Base-by-base conservation (phyloP, 495 filamentous ascomycete species). In the Penicillium bialowiezense region DNA sequence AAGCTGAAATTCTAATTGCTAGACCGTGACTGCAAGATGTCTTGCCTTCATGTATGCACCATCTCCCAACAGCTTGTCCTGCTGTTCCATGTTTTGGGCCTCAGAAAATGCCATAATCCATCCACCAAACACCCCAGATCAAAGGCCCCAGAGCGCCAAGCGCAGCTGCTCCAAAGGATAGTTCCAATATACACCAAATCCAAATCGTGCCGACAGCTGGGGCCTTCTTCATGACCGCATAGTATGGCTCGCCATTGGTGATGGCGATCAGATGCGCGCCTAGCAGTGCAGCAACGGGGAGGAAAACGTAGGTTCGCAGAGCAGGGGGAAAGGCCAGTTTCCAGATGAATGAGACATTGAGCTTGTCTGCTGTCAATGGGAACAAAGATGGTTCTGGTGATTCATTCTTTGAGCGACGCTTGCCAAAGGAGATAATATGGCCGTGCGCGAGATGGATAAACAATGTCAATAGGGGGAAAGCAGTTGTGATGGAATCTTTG, bases 111-210 rank as follows among this genome's bases (percentile, higher is more conserved):
- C 72, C 73, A 71, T 91, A 96, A 2, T 86, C 89, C 52, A 80
- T 81, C 67, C 74, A 83, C 78, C 82, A 87, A 7, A 72, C 60
- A 3, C 87, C 75, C 73, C 85, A 97, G 1, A 65, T 68, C 55
- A 74, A 46, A 3, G 73, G 73, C 3, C 73, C 79, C 33, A 89
- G 72, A 8, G 75, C 68, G 7, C 78, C 67, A 24, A 77, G 63
- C 7, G 84, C 61, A 1, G 89, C 87, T 41, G 77, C 83, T 2
- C 76, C 65, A 44, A 95, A 72, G n/a, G 86, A 71, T 70, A 97
- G 80, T 69, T 98, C 93, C 39, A 96, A 72, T 28, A 96, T 83
- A 14, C 85, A 85, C 93, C 92, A 98, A 12, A 98, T 81, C 92
- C 92, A 96, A 15, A 97, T 64, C 13, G 88, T 90, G 1, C 90